Evolutionary conservation across 2,329 filamentous ascomycete species (phyloP).

Genomic region (Sphaerulina populicola): DNA sequence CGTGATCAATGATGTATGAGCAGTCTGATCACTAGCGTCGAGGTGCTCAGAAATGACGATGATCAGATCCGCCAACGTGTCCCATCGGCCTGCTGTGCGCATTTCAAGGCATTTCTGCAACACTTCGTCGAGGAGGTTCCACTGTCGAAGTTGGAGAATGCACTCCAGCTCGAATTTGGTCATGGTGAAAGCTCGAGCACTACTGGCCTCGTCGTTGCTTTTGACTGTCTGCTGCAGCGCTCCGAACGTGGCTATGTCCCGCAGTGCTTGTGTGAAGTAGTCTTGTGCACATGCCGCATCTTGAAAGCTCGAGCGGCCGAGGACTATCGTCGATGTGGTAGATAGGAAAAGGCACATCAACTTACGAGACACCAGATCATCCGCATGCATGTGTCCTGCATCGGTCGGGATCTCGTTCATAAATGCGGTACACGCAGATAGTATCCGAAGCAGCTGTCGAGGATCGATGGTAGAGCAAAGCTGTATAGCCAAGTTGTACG

Average conservation of each 20-base stretch:
- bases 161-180: slow-evolving; percentile 74
- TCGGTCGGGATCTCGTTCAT: slow-evolving; percentile 22
- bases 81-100: slow-evolving; percentile 34
- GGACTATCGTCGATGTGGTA: slow-evolving; percentile 38
- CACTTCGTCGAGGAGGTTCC: slow-evolving; percentile 56
- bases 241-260: slow-evolving; percentile 52
- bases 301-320: slow-evolving; percentile 43
- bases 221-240: slow-evolving; percentile 31
- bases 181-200: slow-evolving; percentile 49
- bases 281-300: slow-evolving; percentile 45
- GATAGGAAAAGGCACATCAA: slow-evolving; percentile 65
- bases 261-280: slow-evolving; percentile 54
- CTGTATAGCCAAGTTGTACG: slow-evolving; percentile 68
- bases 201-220: slow-evolving; percentile 24
- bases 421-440: slow-evolving; percentile 37
- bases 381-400: slow-evolving; percentile 11
- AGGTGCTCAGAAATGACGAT: slow-evolving; percentile 38
- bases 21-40: slow-evolving; percentile 5
- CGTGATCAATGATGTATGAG: slow-evolving; percentile 17
- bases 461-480: slow-evolving; percentile 52
- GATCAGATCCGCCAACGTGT: slow-evolving; percentile 42
- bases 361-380: slow-evolving; percentile 41
- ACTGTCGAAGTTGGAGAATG: slow-evolving; percentile 56
- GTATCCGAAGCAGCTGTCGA: slow-evolving; percentile 48
- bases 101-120: slow-evolving; percentile 40